Percentiles rank a stretch among this genome's conserved stretches.
These are phyloP conservation scores for Rhizophagus sp. DNA, from an alignment of 192 early-diverging fungal genomes.

Conservation along the genomic window DNA sequence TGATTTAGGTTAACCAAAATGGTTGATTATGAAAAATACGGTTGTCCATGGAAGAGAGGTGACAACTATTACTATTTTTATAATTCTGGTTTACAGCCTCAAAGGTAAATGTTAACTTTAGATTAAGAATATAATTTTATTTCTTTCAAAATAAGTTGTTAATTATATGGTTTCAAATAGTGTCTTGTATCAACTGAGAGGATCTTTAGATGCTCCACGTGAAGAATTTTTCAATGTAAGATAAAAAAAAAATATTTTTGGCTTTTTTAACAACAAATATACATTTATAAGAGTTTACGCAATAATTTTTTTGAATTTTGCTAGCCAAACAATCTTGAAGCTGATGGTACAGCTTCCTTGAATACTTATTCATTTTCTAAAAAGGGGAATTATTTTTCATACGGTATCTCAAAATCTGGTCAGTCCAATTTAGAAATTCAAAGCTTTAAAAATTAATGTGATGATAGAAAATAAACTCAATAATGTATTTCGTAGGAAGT, in stretches of 20 bases:
- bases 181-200: slow-evolving; percentile 54
- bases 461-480: background rate
- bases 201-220: background rate
- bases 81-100: slow-evolving; percentile 63
- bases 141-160: background rate
- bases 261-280: slow-evolving; percentile 5
- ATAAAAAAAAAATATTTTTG: slow-evolving; percentile 45
- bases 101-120: slow-evolving; percentile 26
- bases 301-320: background rate
- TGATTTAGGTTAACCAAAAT: slow-evolving; percentile 52
- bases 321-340: slow-evolving; percentile 56
- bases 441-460: background rate
- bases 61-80: slow-evolving; percentile 66
- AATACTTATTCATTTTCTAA: slow-evolving; percentile 55
- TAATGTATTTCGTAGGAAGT: slow-evolving; percentile 31
- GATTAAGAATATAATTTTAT: background rate
- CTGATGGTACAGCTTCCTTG: slow-evolving; percentile 59
- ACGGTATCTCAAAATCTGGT: slow-evolving; percentile 58
- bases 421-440: background rate
- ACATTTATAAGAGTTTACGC: background rate
- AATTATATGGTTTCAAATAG: slow-evolving; percentile 2
- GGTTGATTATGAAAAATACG: slow-evolving; percentile 59
- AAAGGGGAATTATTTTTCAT: slow-evolving; percentile 58
- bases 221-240: slow-evolving; percentile 41
- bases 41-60: slow-evolving; percentile 56